These are phyloP conservation scores for Asterionellopsis glacialis DNA, from an alignment of 108 stramenopile species.

Conservation along the genomic window DNA sequence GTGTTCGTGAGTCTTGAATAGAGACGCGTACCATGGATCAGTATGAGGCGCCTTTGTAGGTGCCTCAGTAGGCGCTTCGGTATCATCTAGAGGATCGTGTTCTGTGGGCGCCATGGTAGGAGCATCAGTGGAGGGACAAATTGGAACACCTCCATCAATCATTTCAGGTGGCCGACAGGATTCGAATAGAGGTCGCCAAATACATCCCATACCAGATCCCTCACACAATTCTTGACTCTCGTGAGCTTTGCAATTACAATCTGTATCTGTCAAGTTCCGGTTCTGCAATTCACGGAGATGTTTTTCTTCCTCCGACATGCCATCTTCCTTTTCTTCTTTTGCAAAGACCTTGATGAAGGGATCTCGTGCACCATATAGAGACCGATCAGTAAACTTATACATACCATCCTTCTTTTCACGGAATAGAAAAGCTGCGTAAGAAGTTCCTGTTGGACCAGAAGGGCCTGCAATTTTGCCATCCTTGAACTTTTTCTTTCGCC, in stretches of 20 bases:
- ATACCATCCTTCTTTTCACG: constrained; percentile 44
- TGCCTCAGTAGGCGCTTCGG: constrained; percentile 33
- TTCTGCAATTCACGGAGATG: constrained; percentile 30
- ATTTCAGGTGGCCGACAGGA: constrained; percentile 51
- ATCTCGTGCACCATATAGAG: constrained; percentile 48
- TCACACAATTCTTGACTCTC: constrained; percentile 44
- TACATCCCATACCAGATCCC: constrained; percentile 34
- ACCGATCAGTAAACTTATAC: constrained; percentile 59
- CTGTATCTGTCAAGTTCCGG: constrained; percentile 19
- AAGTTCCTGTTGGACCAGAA: constrained; percentile 43
- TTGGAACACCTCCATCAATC: constrained; percentile 51
- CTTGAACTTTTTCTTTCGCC: constrained; percentile 36
- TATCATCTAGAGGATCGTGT: constrained; percentile 13
- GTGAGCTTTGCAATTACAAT: constrained; percentile 47
- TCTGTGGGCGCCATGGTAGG: constrained; percentile 49
- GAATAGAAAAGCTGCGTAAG: constrained; percentile 37
- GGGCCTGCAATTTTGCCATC: constrained; percentile 56
- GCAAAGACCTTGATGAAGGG: constrained; percentile 52
- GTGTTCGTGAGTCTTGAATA: constrained; percentile 6
- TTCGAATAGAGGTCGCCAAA: constrained; percentile 35
- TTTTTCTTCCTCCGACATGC: constrained; percentile 42
- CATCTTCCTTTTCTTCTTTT: constrained; percentile 51
- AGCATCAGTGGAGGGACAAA: constrained; percentile 40
- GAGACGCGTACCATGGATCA: constrained; percentile 9
- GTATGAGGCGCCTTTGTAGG: constrained; percentile 12